Percentiles rank a stretch among this genome's conserved stretches.
Conservation (phyloP, 2,329 filamentous ascomycete genomes). For the Zasmidium citrigriseum region DNA sequence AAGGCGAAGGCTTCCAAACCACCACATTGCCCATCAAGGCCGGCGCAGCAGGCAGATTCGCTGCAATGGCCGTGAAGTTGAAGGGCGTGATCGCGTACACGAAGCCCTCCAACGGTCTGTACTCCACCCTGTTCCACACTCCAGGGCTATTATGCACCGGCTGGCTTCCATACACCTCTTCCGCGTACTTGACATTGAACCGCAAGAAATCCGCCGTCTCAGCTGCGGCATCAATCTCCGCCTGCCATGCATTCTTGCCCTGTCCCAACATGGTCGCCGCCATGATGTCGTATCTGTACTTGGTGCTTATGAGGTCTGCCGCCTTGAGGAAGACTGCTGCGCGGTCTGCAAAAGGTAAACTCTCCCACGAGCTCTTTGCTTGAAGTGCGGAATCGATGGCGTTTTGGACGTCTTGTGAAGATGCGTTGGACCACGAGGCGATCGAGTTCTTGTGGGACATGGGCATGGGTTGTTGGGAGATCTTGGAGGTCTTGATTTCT, state of each 20-base stretch:
- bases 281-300: conserved; percentile 97
- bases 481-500: conserved; percentile 57
- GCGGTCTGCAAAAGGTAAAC: conserved; percentile 83
- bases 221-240: conserved; percentile 95
- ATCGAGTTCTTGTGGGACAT: conserved; percentile 74
- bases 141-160: conserved; percentile 79
- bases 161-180: conserved; percentile 87
- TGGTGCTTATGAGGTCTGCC: conserved; percentile 82
- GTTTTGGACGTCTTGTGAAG: conserved; percentile 69
- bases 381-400: conserved; percentile 83
- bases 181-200: conserved; percentile 91
- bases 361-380: conserved; percentile 86
- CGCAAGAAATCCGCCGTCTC: conserved; percentile 87
- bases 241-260: conserved; percentile 98
- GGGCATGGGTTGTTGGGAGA: conserved; percentile 76
- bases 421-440: conserved; percentile 83
- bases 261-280: conserved; percentile 94
- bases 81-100: conserved; percentile 93
- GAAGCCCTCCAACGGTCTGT: conserved; percentile 89
- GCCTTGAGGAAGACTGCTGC: conserved; percentile 95
- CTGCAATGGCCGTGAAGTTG: conserved; percentile 95
- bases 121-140: conserved; percentile 89
- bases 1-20: conserved; percentile 94
- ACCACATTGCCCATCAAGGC: conserved; percentile 93
- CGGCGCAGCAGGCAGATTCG: conserved; percentile 79